phyloP scores from a whole-genome alignment of 257 asterid species.

The Primulina huaijiensis region DNA sequence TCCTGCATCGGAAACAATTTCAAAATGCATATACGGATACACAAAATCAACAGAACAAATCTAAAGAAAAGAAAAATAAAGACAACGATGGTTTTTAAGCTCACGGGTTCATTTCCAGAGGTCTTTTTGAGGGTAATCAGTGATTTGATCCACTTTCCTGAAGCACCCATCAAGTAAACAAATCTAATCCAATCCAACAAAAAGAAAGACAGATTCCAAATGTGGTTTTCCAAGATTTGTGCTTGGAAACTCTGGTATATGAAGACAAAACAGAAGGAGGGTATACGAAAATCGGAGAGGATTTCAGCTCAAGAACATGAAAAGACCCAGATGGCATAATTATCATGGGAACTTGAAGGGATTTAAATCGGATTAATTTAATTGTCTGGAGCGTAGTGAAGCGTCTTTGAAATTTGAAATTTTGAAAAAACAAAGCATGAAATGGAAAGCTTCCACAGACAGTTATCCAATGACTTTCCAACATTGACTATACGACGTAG shows the following conservation, averaged over 20 bases:
- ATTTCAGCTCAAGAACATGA: slow-evolving; percentile 2
- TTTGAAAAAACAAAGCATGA: slow-evolving; percentile 31
- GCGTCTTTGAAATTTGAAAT: slow-evolving; percentile 50
- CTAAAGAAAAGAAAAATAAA: neutral
- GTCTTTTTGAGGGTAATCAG: slow-evolving; percentile 54
- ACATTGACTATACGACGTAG: too few relatives aligned
- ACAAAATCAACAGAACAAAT: neutral
- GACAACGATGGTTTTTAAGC: slow-evolving; percentile 7
- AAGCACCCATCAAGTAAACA: slow-evolving; percentile 61
- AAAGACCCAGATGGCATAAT: neutral
- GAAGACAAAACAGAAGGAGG: slow-evolving; percentile 33
- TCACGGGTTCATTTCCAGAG: slow-evolving; percentile 46
- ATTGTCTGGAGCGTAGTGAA: slow-evolving; percentile 32
- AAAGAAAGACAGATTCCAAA: neutral
- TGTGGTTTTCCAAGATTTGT: slow-evolving; percentile 22
- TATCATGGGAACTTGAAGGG: slow-evolving; percentile 12
- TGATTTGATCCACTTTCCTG: slow-evolving; percentile 90
- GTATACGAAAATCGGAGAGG: neutral
- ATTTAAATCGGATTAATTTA: slow-evolving; percentile 24
- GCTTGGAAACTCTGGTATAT: slow-evolving; percentile 13
- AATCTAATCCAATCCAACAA: slow-evolving; percentile 7
- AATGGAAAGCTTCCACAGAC: slow-evolving; percentile 57
- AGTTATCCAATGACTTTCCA: slow-evolving; percentile 24
- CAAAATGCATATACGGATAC: too few relatives aligned
- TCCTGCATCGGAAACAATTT: slow-evolving; percentile 31